A percentile compares a stretch with the other conserved stretches of the same genome.
These are phyloP conservation scores for Hypoxylon sp. DNA, from an alignment of 2,329 filamentous ascomycete genomes.

Conservation along the genomic window DNA sequence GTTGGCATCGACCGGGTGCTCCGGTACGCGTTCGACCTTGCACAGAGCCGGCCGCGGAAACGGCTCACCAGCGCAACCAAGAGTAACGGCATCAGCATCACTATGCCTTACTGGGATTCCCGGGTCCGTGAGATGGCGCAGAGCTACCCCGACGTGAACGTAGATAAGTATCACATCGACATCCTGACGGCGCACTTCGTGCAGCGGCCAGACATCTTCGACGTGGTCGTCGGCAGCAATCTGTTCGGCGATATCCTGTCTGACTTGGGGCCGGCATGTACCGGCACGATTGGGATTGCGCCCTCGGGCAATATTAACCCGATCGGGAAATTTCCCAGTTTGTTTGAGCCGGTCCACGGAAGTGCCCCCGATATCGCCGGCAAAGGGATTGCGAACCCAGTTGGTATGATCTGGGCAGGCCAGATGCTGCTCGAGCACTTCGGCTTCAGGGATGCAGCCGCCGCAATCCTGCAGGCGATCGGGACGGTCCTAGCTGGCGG, in stretches of 20 bases:
- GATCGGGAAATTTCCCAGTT: slow-evolving; percentile 70
- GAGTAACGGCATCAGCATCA: slow-evolving; percentile 74
- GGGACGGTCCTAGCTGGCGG: slow-evolving; percentile 56
- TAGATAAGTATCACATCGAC: slow-evolving; percentile 75
- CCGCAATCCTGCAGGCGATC: slow-evolving; percentile 55
- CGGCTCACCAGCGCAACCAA: slow-evolving; percentile 75
- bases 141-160: slow-evolving; percentile 69
- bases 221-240: slow-evolving; percentile 74
- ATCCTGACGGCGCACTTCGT: slow-evolving; percentile 75
- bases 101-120: slow-evolving; percentile 77
- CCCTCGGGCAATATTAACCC: slow-evolving; percentile 75
- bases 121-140: slow-evolving; percentile 66
- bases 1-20: slow-evolving; percentile 71
- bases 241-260: slow-evolving; percentile 73
- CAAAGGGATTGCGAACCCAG: slow-evolving; percentile 73
- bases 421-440: slow-evolving; percentile 71
- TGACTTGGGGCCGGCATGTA: slow-evolving; percentile 74
- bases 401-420: slow-evolving; percentile 69
- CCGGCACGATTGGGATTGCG: slow-evolving; percentile 76
- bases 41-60: slow-evolving; percentile 67
- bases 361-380: slow-evolving; percentile 76
- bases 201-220: slow-evolving; percentile 68
- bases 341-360: slow-evolving; percentile 76
- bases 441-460: slow-evolving; percentile 70
- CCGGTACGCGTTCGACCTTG: slow-evolving; percentile 73